Evolutionary conservation across 2,329 filamentous ascomycete species (phyloP), one percentile per base, ranked within the genome.

Genomic region (Penicillium sp.): DNA sequence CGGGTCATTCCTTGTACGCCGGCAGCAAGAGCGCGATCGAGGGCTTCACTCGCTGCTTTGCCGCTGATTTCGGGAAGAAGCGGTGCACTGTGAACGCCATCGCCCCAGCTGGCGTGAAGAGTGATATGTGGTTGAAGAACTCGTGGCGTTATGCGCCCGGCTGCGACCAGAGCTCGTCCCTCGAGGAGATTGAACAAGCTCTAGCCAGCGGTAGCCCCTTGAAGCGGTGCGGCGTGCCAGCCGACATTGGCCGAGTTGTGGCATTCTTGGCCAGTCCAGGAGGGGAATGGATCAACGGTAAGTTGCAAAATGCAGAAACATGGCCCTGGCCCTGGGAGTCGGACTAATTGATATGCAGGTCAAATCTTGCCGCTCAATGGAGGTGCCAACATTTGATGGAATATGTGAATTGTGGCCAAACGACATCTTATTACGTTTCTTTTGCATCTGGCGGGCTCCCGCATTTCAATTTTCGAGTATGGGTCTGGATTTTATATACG

Each of bases 21-120:
- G 88, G 85, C 14, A 86, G 82, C 73, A 92, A 92, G 81, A 89
- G 88, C 66, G 86, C 89, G 37, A 87, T 92, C 59, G 89, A 91
- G 75, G 88, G 88, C 11, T 90, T 92, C 75, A 88, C 89, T 64
- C 88, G 89, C 72, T 86, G 84, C 66, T 89, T 92, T 76, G 87
- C 89, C 5, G 87, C 82, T 70, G 87, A 90, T 78, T 86, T 84
- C 63, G 85, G 88, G 53, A 83, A 88, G 77, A 82, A 86, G 60
- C 55, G 59, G 26, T 67, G 64, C 62, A 71, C 68, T 1, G 66
- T 68, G 11, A 68, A 68, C 45, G 65, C 66, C 6, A 65, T 69
- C 39, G 67, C 67, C 1, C 67, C 67, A 3, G 67, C 66, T 21
- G 67, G 67, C 14, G 55, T 69, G 9, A 69, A 69, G 60, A 67